Conservation (phyloP, 495 filamentous ascomycete species). For the Entonaema liquescens region DNA sequence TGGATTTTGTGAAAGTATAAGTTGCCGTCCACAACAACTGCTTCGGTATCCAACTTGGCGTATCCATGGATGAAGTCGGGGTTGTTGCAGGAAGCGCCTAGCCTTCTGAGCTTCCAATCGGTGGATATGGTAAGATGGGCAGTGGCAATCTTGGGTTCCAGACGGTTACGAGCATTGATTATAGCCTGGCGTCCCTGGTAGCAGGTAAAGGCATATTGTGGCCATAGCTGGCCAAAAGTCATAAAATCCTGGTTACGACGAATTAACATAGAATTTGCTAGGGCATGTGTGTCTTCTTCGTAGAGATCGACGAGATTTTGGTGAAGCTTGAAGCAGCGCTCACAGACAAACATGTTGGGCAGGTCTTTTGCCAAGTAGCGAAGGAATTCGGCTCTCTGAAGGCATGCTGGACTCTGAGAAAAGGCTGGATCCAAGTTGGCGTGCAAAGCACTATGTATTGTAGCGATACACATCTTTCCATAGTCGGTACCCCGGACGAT, state of each 20-base stretch:
- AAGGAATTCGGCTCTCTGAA: conserved; percentile 13
- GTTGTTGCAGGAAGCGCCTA: conserved; percentile 27
- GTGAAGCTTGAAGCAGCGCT: conserved; percentile 20
- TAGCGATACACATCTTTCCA: background rate
- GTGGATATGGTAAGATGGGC: conserved; percentile 21
- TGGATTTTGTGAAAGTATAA: conserved; percentile 23
- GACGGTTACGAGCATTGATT: too few relatives aligned
- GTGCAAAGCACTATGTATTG: conserved; percentile 1
- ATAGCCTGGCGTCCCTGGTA: background rate
- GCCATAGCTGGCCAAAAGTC: conserved; percentile 32
- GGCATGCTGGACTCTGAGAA: too few relatives aligned
- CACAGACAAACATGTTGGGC: conserved; percentile 10
- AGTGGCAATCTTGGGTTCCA: background rate
- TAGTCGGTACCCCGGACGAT: background rate
- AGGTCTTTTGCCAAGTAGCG: conserved; percentile 2
- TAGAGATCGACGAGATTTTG: background rate
- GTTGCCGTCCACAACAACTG: background rate
- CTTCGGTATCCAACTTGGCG: conserved; percentile 30
- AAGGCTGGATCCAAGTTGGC: background rate
- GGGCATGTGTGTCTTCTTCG: background rate
- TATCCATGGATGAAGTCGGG: conserved; percentile 28
- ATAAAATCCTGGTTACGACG: conserved; percentile 2
- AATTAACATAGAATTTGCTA: background rate
- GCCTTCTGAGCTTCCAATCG: conserved; percentile 26
- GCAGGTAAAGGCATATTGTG: conserved; percentile 15